Evolutionary conservation across 345 rosid genomes (phyloP), one percentile per base, ranked within the genome.

Genomic region (Populus nigra): DNA sequence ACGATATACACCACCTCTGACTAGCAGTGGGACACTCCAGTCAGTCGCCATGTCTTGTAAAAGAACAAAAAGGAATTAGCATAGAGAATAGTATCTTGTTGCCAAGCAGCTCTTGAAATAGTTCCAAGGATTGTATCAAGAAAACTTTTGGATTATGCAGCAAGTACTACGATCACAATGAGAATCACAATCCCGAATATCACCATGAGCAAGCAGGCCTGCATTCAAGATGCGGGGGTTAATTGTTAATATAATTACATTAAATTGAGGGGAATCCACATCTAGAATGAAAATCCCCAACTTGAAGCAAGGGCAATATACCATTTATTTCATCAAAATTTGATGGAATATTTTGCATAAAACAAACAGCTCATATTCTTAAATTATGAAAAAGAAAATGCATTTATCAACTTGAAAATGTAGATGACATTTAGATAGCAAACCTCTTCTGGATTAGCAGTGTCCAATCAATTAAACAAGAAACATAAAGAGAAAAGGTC

Each of bases 181-280:
- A 93, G 93, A 57, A 94, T 89, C 83, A 88, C 90, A 11, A 91
- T 89, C 75, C 95, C 95, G 18, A 93, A 94, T 78, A 94, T 94
- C 87, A 94, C 95, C 92, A 93, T 78, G 66, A 94, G 91, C 90
- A 94, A 87, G 81, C 98, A 94, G 55, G 90, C 66, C 98, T 94
- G 90, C 85, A 81, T 27, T n/a, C 29, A 33, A 47, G 39, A 80
- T n/a, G 67, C 8, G 41, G 8, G 68, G 16, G 16, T 63, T 6
- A 62, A 35, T 33, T 25, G 35, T 65, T 31, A 77, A 59, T 59
- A 33, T 35, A 35, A 76, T 33, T 68, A 8, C 15, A 2, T 39
- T 27, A 25, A 69, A 22, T 38, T 39, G 35, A 35, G 36, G 5
- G 53, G 63, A 59, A 59, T 59, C 63, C 8, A 59, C 29, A 59